phyloP scores from a whole-genome alignment of 1,284 basidiomycete genomes.

The Sporisorium iseilematis-ciliati region DNA sequence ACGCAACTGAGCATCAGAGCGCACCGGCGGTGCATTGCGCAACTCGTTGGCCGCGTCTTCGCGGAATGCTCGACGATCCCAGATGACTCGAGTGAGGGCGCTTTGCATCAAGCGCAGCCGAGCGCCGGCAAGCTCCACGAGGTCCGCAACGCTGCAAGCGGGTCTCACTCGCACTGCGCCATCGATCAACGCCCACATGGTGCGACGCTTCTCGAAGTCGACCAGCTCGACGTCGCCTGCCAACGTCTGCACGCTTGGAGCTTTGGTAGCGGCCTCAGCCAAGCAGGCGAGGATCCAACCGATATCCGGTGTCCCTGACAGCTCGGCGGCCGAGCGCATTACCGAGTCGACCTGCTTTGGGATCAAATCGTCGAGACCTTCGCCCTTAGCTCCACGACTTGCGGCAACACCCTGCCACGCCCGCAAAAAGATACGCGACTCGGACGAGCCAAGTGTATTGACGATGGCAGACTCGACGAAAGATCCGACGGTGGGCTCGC shows the following conservation, averaged over 20 bases:
- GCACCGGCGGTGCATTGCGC: conserved; percentile 40
- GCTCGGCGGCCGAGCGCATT: conserved; percentile 27
- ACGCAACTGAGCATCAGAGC: conserved; percentile 27
- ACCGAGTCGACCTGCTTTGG: conserved; percentile 30
- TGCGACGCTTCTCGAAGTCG: conserved; percentile 64
- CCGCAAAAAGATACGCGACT: conserved; percentile 57
- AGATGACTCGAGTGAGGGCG: conserved; percentile 54
- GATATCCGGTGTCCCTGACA: conserved; percentile 59
- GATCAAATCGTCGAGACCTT: conserved; percentile 49
- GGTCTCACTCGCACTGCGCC: conserved; percentile 50
- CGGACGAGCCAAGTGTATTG: conserved; percentile 56
- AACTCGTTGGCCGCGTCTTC: conserved; percentile 64
- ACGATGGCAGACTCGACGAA: conserved; percentile 66
- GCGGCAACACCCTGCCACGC: conserved; percentile 65
- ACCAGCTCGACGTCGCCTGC: conserved; percentile 52
- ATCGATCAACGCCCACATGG: conserved; percentile 59
- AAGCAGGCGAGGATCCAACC: conserved; percentile 65
- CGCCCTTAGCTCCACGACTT: conserved; percentile 44
- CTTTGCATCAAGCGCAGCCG: conserved; percentile 57
- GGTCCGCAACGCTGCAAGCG: conserved; percentile 34
- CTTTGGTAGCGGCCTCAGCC: conserved; percentile 54
- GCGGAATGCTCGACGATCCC: conserved; percentile 60
- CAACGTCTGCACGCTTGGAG: conserved; percentile 23
- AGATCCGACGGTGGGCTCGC: conserved; percentile 60
- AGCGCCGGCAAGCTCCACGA: conserved; percentile 56